phyloP scores from a whole-genome alignment of 2,329 filamentous ascomycete species.

The Escovopsis sp. region DNA sequence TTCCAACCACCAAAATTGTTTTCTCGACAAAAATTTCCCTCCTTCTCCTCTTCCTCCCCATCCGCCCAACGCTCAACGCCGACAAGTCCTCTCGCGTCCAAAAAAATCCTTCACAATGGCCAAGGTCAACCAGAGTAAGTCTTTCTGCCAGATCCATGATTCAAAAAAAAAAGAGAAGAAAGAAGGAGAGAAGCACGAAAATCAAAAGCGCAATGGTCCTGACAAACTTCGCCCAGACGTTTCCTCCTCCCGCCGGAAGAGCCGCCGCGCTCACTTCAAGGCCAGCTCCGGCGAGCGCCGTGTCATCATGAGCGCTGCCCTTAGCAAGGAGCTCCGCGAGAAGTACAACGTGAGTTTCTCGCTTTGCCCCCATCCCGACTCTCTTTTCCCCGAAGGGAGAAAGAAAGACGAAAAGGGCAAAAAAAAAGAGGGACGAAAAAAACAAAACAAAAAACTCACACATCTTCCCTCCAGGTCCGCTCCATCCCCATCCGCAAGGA shows the following conservation, averaged over 20 bases:
- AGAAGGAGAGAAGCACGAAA: too few species aligned
- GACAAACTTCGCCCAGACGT: conserved; percentile 30
- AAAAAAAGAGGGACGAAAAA: too few species aligned
- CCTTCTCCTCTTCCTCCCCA: not conserved
- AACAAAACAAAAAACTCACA: not conserved
- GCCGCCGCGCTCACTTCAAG: conserved; percentile 95
- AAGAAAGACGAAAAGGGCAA: too few species aligned
- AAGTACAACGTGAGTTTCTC: conserved; percentile 78
- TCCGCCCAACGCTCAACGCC: conserved; percentile 18
- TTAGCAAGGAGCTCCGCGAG: conserved; percentile 94
- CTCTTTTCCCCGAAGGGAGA: too few species aligned
- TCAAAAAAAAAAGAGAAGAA: not conserved
- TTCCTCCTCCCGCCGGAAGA: conserved; percentile 84
- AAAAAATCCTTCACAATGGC: conserved; percentile 41
- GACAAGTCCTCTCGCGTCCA: conserved; percentile 11
- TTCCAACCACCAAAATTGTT: conserved; percentile 6
- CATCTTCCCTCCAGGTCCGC: conserved; percentile 53
- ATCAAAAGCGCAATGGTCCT: too few species aligned
- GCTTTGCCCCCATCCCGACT: too few species aligned
- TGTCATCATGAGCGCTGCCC: conserved; percentile 90
- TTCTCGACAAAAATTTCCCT: conserved; percentile 1
- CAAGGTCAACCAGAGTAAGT: conserved; percentile 51
- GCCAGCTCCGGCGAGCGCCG: conserved; percentile 90
- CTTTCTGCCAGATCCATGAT: not conserved
- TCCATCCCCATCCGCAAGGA: conserved; percentile 96